Conservation (phyloP, 108 stramenopile genomes). For the Schizochytrium sp. region DNA sequence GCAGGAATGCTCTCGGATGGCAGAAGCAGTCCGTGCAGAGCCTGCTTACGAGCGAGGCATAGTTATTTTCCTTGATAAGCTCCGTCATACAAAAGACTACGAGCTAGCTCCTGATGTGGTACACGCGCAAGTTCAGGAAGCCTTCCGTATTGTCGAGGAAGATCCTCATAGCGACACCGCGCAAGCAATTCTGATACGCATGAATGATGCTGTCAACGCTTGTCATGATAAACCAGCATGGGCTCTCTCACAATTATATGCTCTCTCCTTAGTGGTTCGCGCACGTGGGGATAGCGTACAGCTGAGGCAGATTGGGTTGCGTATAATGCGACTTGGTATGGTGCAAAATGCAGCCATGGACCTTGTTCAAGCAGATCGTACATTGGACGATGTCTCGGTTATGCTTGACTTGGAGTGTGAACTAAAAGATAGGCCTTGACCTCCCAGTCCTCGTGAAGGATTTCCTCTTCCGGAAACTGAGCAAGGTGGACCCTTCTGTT, state of each 20-base stretch:
- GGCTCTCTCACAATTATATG: conserved; percentile 5
- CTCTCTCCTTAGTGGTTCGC: neutral
- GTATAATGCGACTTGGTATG: conserved; percentile 28
- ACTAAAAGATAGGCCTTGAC: neutral
- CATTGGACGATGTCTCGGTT: conserved; percentile 1
- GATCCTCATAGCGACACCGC: neutral
- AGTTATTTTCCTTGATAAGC: neutral
- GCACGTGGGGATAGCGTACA: neutral
- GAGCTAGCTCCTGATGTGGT: neutral
- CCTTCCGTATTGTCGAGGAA: neutral
- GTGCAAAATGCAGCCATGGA: conserved; percentile 17
- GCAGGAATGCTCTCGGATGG: neutral
- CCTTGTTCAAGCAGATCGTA: neutral
- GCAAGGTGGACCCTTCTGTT: neutral
- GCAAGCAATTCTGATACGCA: neutral
- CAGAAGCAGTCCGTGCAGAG: neutral
- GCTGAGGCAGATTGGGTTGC: neutral
- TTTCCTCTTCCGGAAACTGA: conserved; percentile 26
- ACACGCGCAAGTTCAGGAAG: neutral
- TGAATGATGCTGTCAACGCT: conserved; percentile 3
- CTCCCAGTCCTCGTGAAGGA: neutral
- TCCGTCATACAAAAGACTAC: conserved; percentile 3
- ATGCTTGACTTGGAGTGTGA: neutral
- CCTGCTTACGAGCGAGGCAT: conserved; percentile 15
- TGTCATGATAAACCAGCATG: conserved; percentile 26